Conservation (phyloP, 2,329 filamentous ascomycete species). For the Fusarium pininemorale region DNA sequence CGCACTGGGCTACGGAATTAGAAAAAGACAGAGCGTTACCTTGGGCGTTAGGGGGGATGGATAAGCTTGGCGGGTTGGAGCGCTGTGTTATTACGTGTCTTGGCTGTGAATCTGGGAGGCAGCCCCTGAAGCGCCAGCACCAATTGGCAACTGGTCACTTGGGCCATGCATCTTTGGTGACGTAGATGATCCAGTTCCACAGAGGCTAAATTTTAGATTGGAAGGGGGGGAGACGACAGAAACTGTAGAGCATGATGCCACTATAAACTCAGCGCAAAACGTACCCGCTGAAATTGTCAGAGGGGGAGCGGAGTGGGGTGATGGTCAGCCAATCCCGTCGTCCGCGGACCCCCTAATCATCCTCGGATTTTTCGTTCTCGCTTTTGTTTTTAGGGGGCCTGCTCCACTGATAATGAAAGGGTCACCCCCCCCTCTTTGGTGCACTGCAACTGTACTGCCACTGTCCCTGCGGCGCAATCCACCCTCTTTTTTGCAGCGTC, state of each 20-base stretch:
- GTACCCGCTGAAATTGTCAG: not conserved
- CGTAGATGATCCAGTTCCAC: conserved; percentile 1
- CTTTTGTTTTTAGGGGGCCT: not conserved
- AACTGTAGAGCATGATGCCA: not conserved
- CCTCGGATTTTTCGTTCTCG: conserved; percentile 13
- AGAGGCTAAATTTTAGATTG: not conserved
- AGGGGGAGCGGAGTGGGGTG: not conserved
- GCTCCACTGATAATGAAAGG: conserved; percentile 13
- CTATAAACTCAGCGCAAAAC: not conserved
- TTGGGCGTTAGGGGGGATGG: not conserved
- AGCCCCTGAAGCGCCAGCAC: conserved; percentile 3
- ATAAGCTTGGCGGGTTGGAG: not conserved
- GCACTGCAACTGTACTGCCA: not conserved
- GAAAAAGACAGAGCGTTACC: not conserved
- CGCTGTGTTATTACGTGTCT: conserved; percentile 6
- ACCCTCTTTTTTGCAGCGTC: not conserved
- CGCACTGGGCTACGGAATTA: not conserved
- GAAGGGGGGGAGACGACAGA: not conserved
- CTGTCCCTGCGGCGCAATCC: not conserved
- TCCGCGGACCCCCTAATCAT: conserved; percentile 1
- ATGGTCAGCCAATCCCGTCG: not conserved
- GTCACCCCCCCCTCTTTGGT: conserved; percentile 7
- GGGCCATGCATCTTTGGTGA: conserved; percentile 1
- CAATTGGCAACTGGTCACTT: not conserved
- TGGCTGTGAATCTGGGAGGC: not conserved